phyloP scores from a whole-genome alignment of 495 filamentous ascomycete genomes.

The Pseudomonodictys pantanalensis region DNA sequence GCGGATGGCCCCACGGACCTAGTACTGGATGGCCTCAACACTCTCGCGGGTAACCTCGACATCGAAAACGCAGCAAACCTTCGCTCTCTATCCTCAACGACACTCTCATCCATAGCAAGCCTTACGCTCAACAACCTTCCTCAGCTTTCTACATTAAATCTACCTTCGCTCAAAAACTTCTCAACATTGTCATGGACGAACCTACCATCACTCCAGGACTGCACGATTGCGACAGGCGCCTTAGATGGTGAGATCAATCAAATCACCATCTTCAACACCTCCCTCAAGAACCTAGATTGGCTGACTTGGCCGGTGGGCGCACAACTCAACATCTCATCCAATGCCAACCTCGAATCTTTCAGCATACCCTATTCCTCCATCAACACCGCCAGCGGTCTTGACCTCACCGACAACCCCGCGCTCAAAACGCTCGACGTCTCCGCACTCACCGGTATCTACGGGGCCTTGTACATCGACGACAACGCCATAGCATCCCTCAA shows the following conservation, averaged over 20 bases:
- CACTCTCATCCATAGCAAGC: constrained; percentile 1
- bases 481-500: background rate
- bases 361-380: constrained; percentile 7
- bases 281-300: constrained; percentile 18
- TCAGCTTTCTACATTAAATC: background rate
- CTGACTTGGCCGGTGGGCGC: constrained; percentile 11
- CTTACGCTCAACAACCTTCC: constrained; percentile 24
- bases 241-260: constrained; percentile 5
- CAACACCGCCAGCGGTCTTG: constrained; percentile 10
- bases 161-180: constrained; percentile 14
- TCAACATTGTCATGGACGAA: constrained; percentile 9
- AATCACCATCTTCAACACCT: constrained; percentile 15
- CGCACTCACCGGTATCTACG: constrained; percentile 6
- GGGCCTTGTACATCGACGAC: constrained; percentile 4
- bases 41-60: constrained; percentile 16
- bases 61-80: constrained; percentile 23
- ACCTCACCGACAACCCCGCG: constrained; percentile 6
- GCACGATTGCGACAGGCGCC: background rate
- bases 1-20: constrained; percentile 15
- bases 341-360: constrained; percentile 10
- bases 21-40: constrained; percentile 3
- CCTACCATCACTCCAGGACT: constrained; percentile 8
- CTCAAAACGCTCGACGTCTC: background rate
- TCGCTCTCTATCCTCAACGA: constrained; percentile 5
- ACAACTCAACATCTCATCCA: constrained; percentile 6